Conservation (phyloP, 2,329 filamentous ascomycete species). For the Metarhizium anisopliae region DNA sequence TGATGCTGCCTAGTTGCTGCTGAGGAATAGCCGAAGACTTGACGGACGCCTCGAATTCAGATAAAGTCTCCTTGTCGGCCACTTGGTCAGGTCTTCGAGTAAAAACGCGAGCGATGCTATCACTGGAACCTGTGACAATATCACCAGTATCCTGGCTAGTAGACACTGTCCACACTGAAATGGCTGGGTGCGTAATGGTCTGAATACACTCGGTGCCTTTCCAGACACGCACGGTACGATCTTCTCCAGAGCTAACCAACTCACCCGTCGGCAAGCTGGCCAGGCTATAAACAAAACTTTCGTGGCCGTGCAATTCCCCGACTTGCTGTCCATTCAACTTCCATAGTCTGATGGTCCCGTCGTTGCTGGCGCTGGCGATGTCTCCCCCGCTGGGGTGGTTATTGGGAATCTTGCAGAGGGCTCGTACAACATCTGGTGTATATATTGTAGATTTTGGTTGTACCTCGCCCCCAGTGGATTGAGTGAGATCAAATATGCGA, state of each 20-base stretch:
- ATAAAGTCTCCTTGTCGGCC: conserved; percentile 59
- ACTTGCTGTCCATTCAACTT: conserved; percentile 69
- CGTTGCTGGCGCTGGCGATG: conserved; percentile 93
- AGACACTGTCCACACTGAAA: conserved; percentile 93
- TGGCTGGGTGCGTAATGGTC: conserved; percentile 93
- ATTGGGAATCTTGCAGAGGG: conserved; percentile 71
- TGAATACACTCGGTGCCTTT: conserved; percentile 74
- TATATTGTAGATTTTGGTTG: conserved; percentile 47
- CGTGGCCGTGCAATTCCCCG: conserved; percentile 75
- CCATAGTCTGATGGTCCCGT: conserved; percentile 82
- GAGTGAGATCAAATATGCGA: conserved; percentile 67
- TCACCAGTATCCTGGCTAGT: conserved; percentile 75
- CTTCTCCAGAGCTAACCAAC: conserved; percentile 84
- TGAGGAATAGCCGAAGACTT: conserved; percentile 79
- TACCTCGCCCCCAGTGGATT: conserved; percentile 44
- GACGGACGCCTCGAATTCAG: conserved; percentile 73
- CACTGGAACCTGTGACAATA: conserved; percentile 88
- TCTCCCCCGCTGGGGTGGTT: conserved; percentile 75
- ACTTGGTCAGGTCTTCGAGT: conserved; percentile 60
- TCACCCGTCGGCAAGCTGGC: conserved; percentile 72
- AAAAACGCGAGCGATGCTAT: conserved; percentile 78
- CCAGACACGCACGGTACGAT: conserved; percentile 91
- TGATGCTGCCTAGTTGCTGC: conserved; percentile 72
- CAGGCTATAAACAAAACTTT: conserved; percentile 89
- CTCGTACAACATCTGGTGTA: conserved; percentile 76